Evolutionary conservation across 768 basidiomycete genomes (phyloP).

Genomic region (Collybiopsis luxurians): DNA sequence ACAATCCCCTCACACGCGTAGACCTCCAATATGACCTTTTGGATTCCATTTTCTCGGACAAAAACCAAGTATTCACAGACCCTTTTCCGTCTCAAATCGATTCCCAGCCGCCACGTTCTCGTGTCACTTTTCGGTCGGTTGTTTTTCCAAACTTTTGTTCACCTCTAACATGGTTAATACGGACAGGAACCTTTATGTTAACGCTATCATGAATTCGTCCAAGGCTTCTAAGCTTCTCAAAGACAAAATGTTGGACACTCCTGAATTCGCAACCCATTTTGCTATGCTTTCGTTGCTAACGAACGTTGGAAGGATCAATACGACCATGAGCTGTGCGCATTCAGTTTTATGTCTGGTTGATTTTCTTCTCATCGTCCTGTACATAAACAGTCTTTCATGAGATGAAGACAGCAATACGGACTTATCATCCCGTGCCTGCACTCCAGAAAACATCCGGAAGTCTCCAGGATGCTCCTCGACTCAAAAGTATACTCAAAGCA

Average conservation of each 20-base stretch:
- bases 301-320: slow-evolving; percentile 79
- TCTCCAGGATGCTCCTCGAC: slow-evolving; percentile 75
- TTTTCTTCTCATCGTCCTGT: background rate
- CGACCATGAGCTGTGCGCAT: slow-evolving; percentile 76
- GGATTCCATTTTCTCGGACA: slow-evolving; percentile 70
- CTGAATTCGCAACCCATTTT: slow-evolving; percentile 62
- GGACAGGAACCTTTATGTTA: slow-evolving; percentile 49
- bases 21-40: slow-evolving; percentile 84
- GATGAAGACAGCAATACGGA: slow-evolving; percentile 74
- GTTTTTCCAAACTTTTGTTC: background rate
- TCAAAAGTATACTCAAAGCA: slow-evolving; percentile 72
- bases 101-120: background rate
- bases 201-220: slow-evolving; percentile 50
- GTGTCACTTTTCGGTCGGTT: slow-evolving; percentile 6
- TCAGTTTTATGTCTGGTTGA: slow-evolving; percentile 9
- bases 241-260: slow-evolving; percentile 64
- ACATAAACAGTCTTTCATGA: slow-evolving; percentile 62
- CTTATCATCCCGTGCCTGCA: slow-evolving; percentile 76
- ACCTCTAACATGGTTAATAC: background rate
- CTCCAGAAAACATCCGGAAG: slow-evolving; percentile 69
- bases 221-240: slow-evolving; percentile 70
- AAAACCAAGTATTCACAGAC: slow-evolving; percentile 51
- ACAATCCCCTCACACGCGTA: slow-evolving; percentile 60
- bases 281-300: slow-evolving; percentile 73
- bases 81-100: slow-evolving; percentile 20